phyloP scores from a whole-genome alignment of 371 early-diverging fungal genomes.

The Thermomucor indicae-seudaticae region DNA sequence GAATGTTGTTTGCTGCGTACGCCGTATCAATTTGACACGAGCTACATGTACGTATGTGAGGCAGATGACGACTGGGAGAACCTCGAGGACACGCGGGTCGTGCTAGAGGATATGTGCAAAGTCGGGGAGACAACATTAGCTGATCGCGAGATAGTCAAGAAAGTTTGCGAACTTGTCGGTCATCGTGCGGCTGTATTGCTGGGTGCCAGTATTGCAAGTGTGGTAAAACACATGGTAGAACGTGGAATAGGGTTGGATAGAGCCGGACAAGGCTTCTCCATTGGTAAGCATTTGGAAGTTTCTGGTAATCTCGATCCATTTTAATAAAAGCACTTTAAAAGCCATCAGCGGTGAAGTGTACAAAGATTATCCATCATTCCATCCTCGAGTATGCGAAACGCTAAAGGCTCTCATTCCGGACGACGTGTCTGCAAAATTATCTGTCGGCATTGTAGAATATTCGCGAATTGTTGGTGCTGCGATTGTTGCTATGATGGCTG shows the following conservation, averaged over 20 bases:
- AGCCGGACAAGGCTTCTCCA: constrained; percentile 25
- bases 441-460: constrained; percentile 43
- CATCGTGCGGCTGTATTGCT: constrained; percentile 36
- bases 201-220: constrained; percentile 37
- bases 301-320: no score
- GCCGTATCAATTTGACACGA: constrained; percentile 77
- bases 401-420: constrained; percentile 35
- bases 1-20: constrained; percentile 33
- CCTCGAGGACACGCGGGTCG: constrained; percentile 37
- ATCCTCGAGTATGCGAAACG: constrained; percentile 39
- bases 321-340: no score
- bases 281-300: constrained; percentile 41
- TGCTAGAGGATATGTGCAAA: constrained; percentile 44
- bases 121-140: constrained; percentile 27
- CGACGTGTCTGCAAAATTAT: constrained; percentile 31
- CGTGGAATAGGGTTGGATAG: constrained; percentile 28
- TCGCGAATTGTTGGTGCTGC: constrained; percentile 48
- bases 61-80: constrained; percentile 26
- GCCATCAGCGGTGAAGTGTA: constrained; percentile 46
- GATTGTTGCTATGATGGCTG: constrained; percentile 51
- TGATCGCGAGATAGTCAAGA: constrained; percentile 41
- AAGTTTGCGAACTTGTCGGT: constrained; percentile 37
- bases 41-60: constrained; percentile 67
- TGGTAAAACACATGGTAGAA: constrained; percentile 32
- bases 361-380: constrained; percentile 44